These are phyloP conservation scores for Millerago galiae DNA, from an alignment of 805 yeast genomes.

Conservation along the genomic window DNA sequence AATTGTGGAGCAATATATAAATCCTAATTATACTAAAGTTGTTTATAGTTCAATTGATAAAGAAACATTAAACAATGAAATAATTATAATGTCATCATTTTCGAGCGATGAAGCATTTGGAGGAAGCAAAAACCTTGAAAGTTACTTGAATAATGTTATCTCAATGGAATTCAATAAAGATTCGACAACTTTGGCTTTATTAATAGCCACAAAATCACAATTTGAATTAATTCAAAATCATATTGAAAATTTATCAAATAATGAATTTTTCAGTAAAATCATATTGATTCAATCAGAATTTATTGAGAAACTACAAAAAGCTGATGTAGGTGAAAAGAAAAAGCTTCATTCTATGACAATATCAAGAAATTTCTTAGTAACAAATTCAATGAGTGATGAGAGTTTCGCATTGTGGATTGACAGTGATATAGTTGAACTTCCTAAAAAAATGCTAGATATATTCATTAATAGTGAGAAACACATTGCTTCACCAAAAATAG, in stretches of 20 bases:
- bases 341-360: not conserved
- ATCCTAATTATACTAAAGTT: not conserved
- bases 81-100: conserved; percentile 16
- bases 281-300: not conserved
- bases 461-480: not conserved
- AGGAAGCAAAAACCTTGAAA: conserved; percentile 24
- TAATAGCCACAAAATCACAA: conserved; percentile 9
- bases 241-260: conserved; percentile 4
- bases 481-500: not conserved
- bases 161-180: conserved; percentile 23
- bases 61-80: conserved; percentile 7
- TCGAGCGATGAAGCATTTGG: conserved; percentile 33
- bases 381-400: not conserved
- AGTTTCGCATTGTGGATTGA: not conserved
- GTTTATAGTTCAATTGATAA: not conserved
- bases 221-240: conserved; percentile 1
- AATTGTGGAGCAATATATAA: no score
- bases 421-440: not conserved
- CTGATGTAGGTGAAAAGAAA: not conserved
- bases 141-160: conserved; percentile 28
- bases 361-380: not conserved
- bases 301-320: no score
- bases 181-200: conserved; percentile 18
- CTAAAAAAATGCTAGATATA: not conserved
- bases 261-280: not conserved